These are phyloP conservation scores for Apiotrichum siamense DNA, from an alignment of 1,284 basidiomycete species.

Conservation along the genomic window DNA sequence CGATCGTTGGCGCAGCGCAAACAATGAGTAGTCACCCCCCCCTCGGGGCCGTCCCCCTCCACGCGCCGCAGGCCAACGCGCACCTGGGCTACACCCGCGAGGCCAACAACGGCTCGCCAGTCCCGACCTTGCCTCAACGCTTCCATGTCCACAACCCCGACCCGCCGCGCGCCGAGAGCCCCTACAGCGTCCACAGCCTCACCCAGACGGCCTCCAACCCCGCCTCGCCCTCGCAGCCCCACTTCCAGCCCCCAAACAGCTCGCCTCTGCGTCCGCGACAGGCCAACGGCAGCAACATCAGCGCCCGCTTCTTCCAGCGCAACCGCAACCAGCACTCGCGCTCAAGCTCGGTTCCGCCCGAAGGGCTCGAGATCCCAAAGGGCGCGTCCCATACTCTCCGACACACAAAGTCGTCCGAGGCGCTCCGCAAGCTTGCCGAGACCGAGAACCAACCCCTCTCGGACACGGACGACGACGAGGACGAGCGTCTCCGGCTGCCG, in stretches of 20 bases:
- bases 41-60: not conserved
- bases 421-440: not conserved
- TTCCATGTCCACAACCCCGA: not conserved
- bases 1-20: too few species aligned
- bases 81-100: not conserved
- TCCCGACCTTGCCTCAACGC: not conserved
- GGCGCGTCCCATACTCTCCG: not conserved
- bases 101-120: not conserved
- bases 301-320: not conserved
- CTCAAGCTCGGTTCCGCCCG: not conserved
- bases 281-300: not conserved
- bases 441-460: not conserved
- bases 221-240: too few species aligned
- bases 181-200: not conserved
- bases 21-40: not conserved
- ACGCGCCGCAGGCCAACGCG: not conserved
- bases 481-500: conserved; percentile 1
- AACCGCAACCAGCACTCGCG: not conserved
- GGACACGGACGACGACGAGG: conserved; percentile 2
- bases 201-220: too few species aligned
- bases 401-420: not conserved
- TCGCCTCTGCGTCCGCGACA: too few species aligned
- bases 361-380: not conserved
- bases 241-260: too few species aligned
- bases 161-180: not conserved